Evolutionary conservation across 164 flowering plant species (phyloP), one percentile per base, ranked within the genome.

Genomic region (Santalum album): DNA sequence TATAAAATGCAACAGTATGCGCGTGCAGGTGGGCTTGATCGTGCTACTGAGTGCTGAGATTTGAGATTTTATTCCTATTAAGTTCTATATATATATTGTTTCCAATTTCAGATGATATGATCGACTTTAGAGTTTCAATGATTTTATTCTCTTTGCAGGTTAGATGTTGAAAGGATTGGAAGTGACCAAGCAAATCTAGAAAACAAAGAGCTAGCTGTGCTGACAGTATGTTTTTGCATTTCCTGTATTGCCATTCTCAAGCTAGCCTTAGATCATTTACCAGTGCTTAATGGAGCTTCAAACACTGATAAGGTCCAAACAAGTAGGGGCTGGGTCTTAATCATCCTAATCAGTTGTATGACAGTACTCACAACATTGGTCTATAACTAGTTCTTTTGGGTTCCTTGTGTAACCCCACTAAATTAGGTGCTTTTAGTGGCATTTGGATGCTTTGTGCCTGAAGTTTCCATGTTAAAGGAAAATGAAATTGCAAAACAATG

Each of bases 251-350:
- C 84, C 24, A 51, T 75, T 59, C 59, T 82, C 51, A 83, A 74
- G 79, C 57, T 89, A 22, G 65, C 74, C 39, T 71, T 72, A 10
- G 61, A 63, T 21, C 65, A 62, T 53, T 36, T 77, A 12, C 54
- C 66, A 26, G 64, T 23, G 27, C 54, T 59, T 34, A 58, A 77
- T 39, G 63, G 72, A 53, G 22, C 72, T 21, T 55, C 64, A 43
- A 50, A 58, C 17, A 35, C 78, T 10, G 61, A 62, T 15, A 66
- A 63, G 43, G 56, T 34, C 25, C 25, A 54, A 35, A 61, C 76
- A n/a, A 74, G 69, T 59, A 67, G 74, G 51, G 82, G 86, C 44
- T 88, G 92, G 88, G 49, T 73, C 51, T 60, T 79, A 58, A 66
- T 85, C 26, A 67, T 85, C 56, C 49, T 73, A 18, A 76, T 79